phyloP scores from a whole-genome alignment of 176 grass and related monocot species.

The Carex parvula region DNA sequence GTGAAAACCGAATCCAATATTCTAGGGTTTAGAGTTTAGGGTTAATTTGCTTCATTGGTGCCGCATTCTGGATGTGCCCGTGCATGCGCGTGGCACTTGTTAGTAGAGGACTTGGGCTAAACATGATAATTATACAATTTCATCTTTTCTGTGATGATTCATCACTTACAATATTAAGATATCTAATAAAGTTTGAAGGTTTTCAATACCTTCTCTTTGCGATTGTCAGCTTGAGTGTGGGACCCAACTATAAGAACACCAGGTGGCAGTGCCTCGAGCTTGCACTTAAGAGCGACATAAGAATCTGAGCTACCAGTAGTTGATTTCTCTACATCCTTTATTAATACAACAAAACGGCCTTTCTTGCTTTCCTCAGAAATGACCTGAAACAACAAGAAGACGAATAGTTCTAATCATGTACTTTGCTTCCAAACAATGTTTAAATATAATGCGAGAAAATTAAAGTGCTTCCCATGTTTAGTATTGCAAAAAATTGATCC shows the following conservation, averaged over 20 bases:
- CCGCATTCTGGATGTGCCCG: neutral
- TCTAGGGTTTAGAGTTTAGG: no score
- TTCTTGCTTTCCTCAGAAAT: conserved; percentile 87
- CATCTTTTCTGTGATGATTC: neutral
- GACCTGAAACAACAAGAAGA: conserved; percentile 53
- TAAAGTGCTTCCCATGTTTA: neutral
- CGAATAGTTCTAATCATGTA: conserved; percentile 19
- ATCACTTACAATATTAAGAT: neutral
- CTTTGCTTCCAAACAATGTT: neutral
- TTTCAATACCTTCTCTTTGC: conserved; percentile 92
- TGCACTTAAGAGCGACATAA: conserved; percentile 67
- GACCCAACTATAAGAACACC: conserved; percentile 92
- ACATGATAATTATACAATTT: neutral
- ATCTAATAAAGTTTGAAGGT: neutral
- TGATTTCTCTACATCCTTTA: conserved; percentile 97
- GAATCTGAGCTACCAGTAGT: conserved; percentile 77
- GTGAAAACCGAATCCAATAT: neutral
- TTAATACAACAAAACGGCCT: conserved; percentile 76
- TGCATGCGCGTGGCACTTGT: neutral
- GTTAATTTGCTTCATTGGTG: neutral
- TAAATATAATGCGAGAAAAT: neutral
- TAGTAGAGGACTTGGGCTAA: neutral
- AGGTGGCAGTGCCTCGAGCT: conserved; percentile 65
- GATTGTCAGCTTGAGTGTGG: conserved; percentile 86
- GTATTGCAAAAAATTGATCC: neutral